Conservation (phyloP, 306 rosid species). For the Citrullus colocynthis region DNA sequence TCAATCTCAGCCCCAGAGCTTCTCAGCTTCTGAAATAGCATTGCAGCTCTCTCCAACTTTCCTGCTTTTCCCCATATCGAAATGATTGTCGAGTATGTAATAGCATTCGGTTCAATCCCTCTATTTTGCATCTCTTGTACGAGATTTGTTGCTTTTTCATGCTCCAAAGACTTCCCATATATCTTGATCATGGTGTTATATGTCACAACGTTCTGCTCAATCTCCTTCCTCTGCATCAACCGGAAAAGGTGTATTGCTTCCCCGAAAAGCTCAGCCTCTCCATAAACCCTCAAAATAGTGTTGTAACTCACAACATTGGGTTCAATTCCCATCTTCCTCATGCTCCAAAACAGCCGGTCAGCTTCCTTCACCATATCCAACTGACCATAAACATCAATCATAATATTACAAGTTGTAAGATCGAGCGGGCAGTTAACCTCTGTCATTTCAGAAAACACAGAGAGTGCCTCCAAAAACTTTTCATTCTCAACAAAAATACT, state of each 20-base stretch:
- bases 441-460: constrained; percentile 67
- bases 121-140: constrained; percentile 79
- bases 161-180: constrained; percentile 78
- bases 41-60: constrained; percentile 70
- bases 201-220: constrained; percentile 68
- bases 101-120: constrained; percentile 77
- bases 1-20: constrained; percentile 79
- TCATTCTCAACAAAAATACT: constrained; percentile 56
- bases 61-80: constrained; percentile 94
- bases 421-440: constrained; percentile 49
- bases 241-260: constrained; percentile 86
- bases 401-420: constrained; percentile 70
- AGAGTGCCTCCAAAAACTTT: constrained; percentile 77
- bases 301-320: constrained; percentile 86
- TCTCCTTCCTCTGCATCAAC: constrained; percentile 73
- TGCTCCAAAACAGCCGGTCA: constrained; percentile 84
- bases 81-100: constrained; percentile 82
- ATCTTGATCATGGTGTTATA: constrained; percentile 86
- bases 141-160: constrained; percentile 80
- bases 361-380: constrained; percentile 89
- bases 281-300: constrained; percentile 85
- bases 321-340: constrained; percentile 75
- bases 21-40: constrained; percentile 79
- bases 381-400: constrained; percentile 96
- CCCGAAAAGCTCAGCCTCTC: constrained; percentile 80